Evolutionary conservation across 2,329 filamentous ascomycete species (phyloP), one percentile per base, ranked within the genome.

Genomic region (Monosporascus cannonballus): DNA sequence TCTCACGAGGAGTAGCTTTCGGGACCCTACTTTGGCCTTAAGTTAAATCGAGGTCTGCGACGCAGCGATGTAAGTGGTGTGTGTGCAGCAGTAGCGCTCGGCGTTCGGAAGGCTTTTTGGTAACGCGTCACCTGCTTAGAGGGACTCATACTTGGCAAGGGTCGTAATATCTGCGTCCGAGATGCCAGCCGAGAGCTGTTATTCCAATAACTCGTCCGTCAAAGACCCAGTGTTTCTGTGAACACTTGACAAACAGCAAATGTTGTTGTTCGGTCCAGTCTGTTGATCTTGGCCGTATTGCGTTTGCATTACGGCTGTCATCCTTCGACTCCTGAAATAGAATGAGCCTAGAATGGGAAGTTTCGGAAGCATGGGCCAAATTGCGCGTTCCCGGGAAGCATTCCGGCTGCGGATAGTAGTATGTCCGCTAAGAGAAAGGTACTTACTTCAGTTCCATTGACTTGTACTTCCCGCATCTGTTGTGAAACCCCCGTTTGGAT

Each of bases 371-470:
- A 24, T 46, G 24, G 42, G 22, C 3, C 41, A 17, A 46, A 27
- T 46, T 24, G 56, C 53, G 53, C 30, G 56, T 53, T 53, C 56
- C 47, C 56, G 60, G 57, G 51, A 51, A 53, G 49, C 52, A 56
- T 46, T 46, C 14, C 17, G 42, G 18, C 24, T 11, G 42, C 25
- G 24, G 42, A 30, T 46, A 22, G 22, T 30, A 46, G 9, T 46
- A 30, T 46, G 42, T 18, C 42, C 24, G 42, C 42, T 46, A 14
- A 56, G 56, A 50, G 56, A 51, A 55, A 59, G 54, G 58, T 56
- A 56, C 57, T 55, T 56, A 56, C 57, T 55, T 54, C 57, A 51
- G 59, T 60, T 54, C 58, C 59, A 58, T 54, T 59, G 62, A 60
- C 61, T 50, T 61, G 59, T 58, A 56, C 54, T 59, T 47, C 56